Evolutionary conservation across 225 moss, liverwort and hornwort species (phyloP).

Genomic region (Asterella californica): DNA sequence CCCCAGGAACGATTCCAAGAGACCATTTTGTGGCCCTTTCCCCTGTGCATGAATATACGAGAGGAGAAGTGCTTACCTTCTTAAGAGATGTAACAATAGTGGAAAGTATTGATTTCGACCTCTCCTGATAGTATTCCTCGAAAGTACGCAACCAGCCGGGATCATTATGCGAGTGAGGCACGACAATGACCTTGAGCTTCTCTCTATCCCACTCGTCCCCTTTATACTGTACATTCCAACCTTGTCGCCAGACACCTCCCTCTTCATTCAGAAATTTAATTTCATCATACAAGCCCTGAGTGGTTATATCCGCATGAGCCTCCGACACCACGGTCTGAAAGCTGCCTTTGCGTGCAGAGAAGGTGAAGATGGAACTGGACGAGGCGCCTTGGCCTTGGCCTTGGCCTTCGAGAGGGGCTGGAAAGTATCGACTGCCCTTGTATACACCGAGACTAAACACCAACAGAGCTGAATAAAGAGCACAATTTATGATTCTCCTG

Average conservation of each 20-base stretch:
- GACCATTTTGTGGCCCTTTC: neutral
- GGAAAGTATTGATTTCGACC: conserved; percentile 63
- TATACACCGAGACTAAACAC: conserved; percentile 36
- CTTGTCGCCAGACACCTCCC: conserved; percentile 95
- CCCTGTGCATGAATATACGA: neutral
- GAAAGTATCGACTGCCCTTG: conserved; percentile 35
- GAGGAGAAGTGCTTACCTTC: conserved; percentile 45
- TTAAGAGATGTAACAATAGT: conserved; percentile 74
- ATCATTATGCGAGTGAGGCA: conserved; percentile 95
- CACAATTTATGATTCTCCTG: conserved; percentile 33
- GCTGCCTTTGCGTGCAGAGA: conserved; percentile 19
- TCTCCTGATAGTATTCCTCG: conserved; percentile 91
- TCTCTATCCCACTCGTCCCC: conserved; percentile 78
- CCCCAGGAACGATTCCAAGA: too few species aligned
- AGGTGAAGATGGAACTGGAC: neutral
- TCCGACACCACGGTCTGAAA: conserved; percentile 25
- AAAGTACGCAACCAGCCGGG: conserved; percentile 98
- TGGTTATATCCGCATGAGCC: conserved; percentile 70
- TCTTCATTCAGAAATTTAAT: conserved; percentile 81
- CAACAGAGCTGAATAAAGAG: conserved; percentile 26
- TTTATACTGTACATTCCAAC: conserved; percentile 79
- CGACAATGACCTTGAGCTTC: conserved; percentile 81
- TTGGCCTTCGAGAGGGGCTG: neutral
- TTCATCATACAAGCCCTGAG: conserved; percentile 70
- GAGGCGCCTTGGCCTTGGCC: neutral